These are phyloP conservation scores for Penicillium sp. DNA, from an alignment of 2,329 filamentous ascomycete species.

Conservation along the genomic window DNA sequence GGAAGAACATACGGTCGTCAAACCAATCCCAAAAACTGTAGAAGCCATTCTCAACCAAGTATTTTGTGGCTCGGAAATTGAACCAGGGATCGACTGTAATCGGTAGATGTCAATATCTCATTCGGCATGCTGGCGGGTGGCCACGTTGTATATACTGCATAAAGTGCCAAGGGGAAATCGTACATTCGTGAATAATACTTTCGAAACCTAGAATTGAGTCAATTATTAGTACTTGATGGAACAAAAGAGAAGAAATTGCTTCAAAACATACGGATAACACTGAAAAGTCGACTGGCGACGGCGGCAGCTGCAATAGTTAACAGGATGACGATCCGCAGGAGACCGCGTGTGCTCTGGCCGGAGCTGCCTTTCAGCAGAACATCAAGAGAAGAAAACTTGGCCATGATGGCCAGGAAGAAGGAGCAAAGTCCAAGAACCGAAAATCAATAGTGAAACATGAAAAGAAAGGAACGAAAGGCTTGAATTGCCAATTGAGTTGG, in stretches of 20 bases:
- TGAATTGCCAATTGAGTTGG: constrained; percentile 21
- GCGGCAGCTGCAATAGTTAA: constrained; percentile 87
- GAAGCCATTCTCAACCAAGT: constrained; percentile 94
- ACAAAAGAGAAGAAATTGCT: background rate
- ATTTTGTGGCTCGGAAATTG: constrained; percentile 98
- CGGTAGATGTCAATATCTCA: constrained; percentile 23
- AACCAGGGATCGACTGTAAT: constrained; percentile 95
- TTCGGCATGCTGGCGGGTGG: constrained; percentile 13
- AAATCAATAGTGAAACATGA: constrained; percentile 27
- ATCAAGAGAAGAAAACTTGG: constrained; percentile 48
- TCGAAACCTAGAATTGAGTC: constrained; percentile 70
- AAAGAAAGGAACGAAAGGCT: constrained; percentile 22
- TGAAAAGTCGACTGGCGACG: constrained; percentile 92
- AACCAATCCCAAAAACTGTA: constrained; percentile 99
- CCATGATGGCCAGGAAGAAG: constrained; percentile 46
- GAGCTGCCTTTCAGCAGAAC: constrained; percentile 74
- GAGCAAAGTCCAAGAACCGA: constrained; percentile 31
- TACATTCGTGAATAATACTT: constrained; percentile 99
- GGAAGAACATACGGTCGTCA: constrained; percentile 72
- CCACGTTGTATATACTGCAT: constrained; percentile 7
- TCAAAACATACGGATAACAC: constrained; percentile 80
- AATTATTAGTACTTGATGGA: background rate
- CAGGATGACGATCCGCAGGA: constrained; percentile 88
- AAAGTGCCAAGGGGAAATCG: constrained; percentile 44
- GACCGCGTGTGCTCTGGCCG: constrained; percentile 75